Base-by-base conservation (phyloP, 75 land plant genomes). In the Cupressus sempervirens region DNA sequence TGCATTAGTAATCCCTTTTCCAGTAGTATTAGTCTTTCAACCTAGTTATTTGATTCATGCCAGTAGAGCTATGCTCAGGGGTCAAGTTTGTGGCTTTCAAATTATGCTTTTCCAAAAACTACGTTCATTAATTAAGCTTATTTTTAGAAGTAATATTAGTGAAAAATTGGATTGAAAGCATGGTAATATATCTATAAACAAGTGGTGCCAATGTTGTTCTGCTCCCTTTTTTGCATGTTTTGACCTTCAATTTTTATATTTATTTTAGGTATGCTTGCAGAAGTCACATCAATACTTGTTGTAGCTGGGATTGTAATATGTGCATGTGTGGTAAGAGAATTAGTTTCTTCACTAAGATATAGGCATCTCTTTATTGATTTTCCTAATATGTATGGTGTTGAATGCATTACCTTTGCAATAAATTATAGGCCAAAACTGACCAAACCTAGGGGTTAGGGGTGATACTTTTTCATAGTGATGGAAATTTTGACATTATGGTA, bases 381-480 rank as follows among this genome's bases (percentile, higher is more conserved):
- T 30, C 62, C 50, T 72, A 34, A 45, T 84, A 62, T 0, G 1
- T 26, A 72, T 20, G 45, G 10, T 58, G 50, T 56, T 45, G 41
- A 53, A 85, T 34, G 50, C 36, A 74, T 20, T 7, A 82, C 82
- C 32, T 70, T 70, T 48, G 23, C 36, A 75, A 38, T 53, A 26
- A 82, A 77, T 41, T 77, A 65, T 90, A 98, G 99, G 95, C 93
- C 23, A 96, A 98, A 85, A 90, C 91, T 35, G 97, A 98, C 75
- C 84, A 91, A 67, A 88, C 86, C 36, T 89, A 76, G 81, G 94
- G 95, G 75, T 84, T 96, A 85, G 95, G 93, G 34, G 91, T 92
- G 30, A 91, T 98, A 93, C 83, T 96, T 53, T 94, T 98, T 84
- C 98, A 96, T 30, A 83, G 94, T 75, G 99, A 98, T 86, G 95